Evolutionary conservation across 352 stramenopile species (phyloP), one percentile per base, ranked within the genome.

Genomic region (Globisporangium cylindrosporum): DNA sequence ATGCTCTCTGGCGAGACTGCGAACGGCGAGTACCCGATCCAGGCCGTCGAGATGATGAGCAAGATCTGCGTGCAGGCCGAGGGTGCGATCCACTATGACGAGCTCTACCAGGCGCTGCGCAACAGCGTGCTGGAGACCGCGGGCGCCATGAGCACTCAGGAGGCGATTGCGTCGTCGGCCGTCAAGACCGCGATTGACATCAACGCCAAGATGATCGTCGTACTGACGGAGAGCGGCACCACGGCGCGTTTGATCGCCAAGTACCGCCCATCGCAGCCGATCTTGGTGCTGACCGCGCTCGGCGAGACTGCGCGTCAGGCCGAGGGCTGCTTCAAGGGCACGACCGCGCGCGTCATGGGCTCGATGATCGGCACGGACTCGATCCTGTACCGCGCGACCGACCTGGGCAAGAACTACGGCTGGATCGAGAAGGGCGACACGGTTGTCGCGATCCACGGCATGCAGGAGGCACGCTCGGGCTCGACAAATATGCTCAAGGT

Each of bases 1-100:
- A 99, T 99, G 98, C 92, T 99, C 54, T 99, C 94, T 55, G 98
- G 97, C 38, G 98, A 99, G 84, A 99, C 97, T 15, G 98, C 98
- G 24, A 98, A 98, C 69, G 98, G 98, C 56, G 90, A 99, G 51
- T 98, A 99, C 83, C 97, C 97, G 14, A 72, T 91, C 4, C 84
- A 97, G 53, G 95, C 98, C 49, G 96, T 99, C 36, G 71, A 86
- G 59, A 99, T 99, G 81, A 98, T 98, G 94, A 84, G 86, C 61
- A 92, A 91, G 70, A 98, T 97, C 58, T 97, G 90, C 66, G 73
- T 91, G 25, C 91, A 98, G 73, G 94, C 93, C 18, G 95, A 98
- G 73, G 76, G 73, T 48, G 83, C 86, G 27, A 90, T 97, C 67
- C 93, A 98, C 79, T 94, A 97, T 80, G 88, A 97, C 70, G 78